Conservation (phyloP, 371 early-diverging fungal species). For the Agmasoma carcini region DNA sequence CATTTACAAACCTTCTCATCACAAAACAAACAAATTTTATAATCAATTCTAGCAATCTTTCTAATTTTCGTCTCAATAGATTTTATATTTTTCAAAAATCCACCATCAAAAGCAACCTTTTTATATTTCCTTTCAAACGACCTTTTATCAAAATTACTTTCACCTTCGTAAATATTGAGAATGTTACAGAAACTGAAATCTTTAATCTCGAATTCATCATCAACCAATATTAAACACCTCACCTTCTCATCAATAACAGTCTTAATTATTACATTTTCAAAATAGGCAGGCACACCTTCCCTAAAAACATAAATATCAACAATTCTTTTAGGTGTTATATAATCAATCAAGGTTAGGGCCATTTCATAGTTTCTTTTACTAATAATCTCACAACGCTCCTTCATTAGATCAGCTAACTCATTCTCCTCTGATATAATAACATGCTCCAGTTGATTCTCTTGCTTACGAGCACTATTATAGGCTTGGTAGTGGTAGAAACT, state of each 20-base stretch:
- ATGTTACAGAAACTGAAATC: slow-evolving; percentile 1
- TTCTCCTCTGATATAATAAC: slow-evolving; percentile 4
- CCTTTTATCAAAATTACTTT: too few relatives aligned
- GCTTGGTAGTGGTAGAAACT: slow-evolving; percentile 86
- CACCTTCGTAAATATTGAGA: too few relatives aligned
- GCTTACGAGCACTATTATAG: slow-evolving; percentile 27
- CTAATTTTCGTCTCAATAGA: too few relatives aligned
- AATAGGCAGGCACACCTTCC: slow-evolving; percentile 14
- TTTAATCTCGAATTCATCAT: slow-evolving; percentile 6
- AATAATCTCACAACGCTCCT: slow-evolving; percentile 6
- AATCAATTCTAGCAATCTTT: too few relatives aligned
- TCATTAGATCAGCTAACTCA: not conserved
- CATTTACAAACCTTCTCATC: too few relatives aligned
- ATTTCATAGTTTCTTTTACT: slow-evolving; percentile 13
- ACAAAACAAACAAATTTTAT: too few relatives aligned
- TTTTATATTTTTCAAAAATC: too few relatives aligned
- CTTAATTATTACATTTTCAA: slow-evolving; percentile 31
- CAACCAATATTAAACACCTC: slow-evolving; percentile 3
- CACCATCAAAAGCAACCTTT: too few relatives aligned
- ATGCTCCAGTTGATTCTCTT: slow-evolving; percentile 22
- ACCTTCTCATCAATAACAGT: slow-evolving; percentile 3
- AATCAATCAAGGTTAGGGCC: not conserved
- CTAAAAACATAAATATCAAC: slow-evolving; percentile 34
- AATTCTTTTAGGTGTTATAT: slow-evolving; percentile 33
- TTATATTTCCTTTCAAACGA: too few relatives aligned